phyloP scores from a whole-genome alignment of 352 stramenopile species.

The Blastocystis sp. region DNA sequence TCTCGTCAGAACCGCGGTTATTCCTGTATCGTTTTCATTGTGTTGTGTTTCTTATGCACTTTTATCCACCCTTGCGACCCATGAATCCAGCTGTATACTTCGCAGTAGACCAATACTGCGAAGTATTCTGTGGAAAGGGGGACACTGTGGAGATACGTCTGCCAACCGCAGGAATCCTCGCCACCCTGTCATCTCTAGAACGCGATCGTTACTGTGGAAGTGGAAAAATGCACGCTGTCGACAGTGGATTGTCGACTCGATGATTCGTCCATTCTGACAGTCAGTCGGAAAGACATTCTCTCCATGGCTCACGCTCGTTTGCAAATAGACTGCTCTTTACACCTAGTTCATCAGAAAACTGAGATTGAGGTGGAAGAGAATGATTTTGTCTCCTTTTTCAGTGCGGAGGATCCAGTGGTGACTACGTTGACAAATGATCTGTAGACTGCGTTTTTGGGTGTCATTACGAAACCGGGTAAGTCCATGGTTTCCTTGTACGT shows the following conservation, averaged over 20 bases:
- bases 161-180: not conserved
- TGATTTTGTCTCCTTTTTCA: constrained; percentile 32
- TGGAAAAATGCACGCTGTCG: constrained; percentile 16
- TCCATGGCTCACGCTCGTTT: constrained; percentile 48
- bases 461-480: constrained; percentile 41
- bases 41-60: not conserved
- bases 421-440: not conserved
- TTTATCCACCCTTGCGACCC: not conserved
- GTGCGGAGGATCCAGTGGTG: not conserved
- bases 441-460: constrained; percentile 23
- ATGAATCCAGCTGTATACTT: constrained; percentile 18
- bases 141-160: constrained; percentile 4
- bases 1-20: not conserved
- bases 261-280: not conserved
- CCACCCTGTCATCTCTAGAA: not conserved
- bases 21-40: not conserved
- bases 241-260: constrained; percentile 4
- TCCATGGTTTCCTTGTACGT: constrained; percentile 8
- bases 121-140: constrained; percentile 50
- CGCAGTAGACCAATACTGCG: constrained; percentile 7
- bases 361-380: constrained; percentile 15
- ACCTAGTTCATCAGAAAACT: constrained; percentile 37
- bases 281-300: constrained; percentile 27
- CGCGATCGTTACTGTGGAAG: not conserved
- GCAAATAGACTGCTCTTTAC: not conserved